phyloP scores from a whole-genome alignment of 148 eudicot genomes.

The Tetragonia tetragonoides region DNA sequence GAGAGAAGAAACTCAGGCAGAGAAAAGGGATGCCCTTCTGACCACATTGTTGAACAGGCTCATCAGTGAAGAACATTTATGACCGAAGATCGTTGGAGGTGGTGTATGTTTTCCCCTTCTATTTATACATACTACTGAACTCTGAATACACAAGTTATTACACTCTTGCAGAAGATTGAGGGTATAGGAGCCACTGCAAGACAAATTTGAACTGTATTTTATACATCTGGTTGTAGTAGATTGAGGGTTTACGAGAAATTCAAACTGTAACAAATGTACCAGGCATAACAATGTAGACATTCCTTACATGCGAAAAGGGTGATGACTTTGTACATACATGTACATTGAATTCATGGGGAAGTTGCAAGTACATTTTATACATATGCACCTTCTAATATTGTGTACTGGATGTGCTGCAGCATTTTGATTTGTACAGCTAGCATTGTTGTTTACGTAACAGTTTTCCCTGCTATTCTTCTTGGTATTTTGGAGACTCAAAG shows the following conservation, averaged over 20 bases:
- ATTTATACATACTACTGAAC: neutral
- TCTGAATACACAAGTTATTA: neutral
- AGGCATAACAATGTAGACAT: too few relatives aligned
- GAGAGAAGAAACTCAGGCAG: constrained; percentile 44
- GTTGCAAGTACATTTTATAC: neutral
- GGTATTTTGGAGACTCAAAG: too few relatives aligned
- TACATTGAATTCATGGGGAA: neutral
- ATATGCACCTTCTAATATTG: neutral
- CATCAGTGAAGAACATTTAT: constrained; percentile 26
- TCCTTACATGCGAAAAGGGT: neutral
- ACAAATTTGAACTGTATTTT: too few relatives aligned
- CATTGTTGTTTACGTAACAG: neutral
- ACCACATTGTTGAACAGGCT: constrained; percentile 50
- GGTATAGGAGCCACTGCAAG: too few relatives aligned
- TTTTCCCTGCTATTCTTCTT: too few relatives aligned
- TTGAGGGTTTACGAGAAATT: too few relatives aligned
- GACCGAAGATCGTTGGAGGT: constrained; percentile 1
- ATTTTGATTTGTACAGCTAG: neutral
- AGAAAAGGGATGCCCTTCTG: constrained; percentile 49
- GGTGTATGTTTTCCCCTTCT: neutral
- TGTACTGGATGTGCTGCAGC: neutral
- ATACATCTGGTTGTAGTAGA: too few relatives aligned
- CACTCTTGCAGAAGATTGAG: too few relatives aligned
- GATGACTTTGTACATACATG: neutral
- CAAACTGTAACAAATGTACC: too few relatives aligned